Base-by-base conservation (phyloP, 768 basidiomycete genomes). In the Mycena vulgaris region DNA sequence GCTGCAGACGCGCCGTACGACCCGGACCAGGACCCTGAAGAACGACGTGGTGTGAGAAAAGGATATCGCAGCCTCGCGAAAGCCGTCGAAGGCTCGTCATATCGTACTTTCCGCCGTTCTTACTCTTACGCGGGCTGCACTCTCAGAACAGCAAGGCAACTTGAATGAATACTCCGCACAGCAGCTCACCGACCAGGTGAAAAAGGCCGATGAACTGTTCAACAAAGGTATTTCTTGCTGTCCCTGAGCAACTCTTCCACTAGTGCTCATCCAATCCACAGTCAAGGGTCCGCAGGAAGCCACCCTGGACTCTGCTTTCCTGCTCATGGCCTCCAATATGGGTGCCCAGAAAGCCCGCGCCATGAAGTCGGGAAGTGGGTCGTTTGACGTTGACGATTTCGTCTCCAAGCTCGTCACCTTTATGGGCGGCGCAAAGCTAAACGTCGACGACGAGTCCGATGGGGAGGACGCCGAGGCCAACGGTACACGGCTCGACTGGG, bases 301-400 rank as follows among this genome's bases (percentile, higher is more conserved):
- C 5, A 92, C 94, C 0, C 87, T 98, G 14, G 98, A 99, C 79
- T 96, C 97, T 0, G 86, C 88, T 47, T 87, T 97, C 27, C 88
- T 99, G 30, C 80, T 93, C 2, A 89, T 90, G 77, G 90, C 93
- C 14, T 92, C 95, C 4, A 92, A 89, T 68, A 89, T 95, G 74
- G 90, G 93, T 49, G 92, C 94, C 2, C 91, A 92, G 74, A 93
- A 97, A 78, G 96, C 96, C n/a, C 93, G 95, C 33, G 91, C 91
- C 33, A 92, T 97, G 90, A 96, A 95, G 79, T 90, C 95, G 0
- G 95, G 94, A 61, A 89, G 89, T 0, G 93, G 94, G 63, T 90
- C 92, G 17, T 99, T 99, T 76, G 97, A 99, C 76, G 84, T 94
- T 45, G 95, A 97, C 72, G 96, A 98, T 63, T 98, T 97, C 74